These are phyloP conservation scores for Colletotrichum sp. DNA, from an alignment of 2,329 filamentous ascomycete genomes.

Conservation along the genomic window DNA sequence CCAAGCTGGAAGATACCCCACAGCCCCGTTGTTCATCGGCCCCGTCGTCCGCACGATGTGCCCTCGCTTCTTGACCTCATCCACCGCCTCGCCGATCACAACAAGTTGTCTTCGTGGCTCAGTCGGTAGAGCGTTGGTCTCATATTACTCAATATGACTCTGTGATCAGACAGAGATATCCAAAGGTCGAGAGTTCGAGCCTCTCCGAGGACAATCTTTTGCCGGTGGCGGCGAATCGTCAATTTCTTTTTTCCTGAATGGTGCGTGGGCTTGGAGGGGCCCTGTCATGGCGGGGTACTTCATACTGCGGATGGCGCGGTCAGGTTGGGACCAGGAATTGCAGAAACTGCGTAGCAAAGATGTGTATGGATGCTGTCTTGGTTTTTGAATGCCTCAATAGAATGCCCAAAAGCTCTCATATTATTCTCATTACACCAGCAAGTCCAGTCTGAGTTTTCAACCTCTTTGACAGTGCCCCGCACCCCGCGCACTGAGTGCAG, in stretches of 20 bases:
- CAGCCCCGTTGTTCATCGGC: not conserved
- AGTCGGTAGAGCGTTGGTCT: slow-evolving; percentile 2
- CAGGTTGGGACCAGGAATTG: not conserved
- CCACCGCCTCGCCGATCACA: not conserved
- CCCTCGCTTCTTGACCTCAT: not conserved
- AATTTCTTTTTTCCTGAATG: rapidly evolving
- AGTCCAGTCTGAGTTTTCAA: not conserved
- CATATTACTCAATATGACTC: not conserved
- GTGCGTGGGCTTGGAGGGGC: not conserved
- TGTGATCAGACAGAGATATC: not conserved
- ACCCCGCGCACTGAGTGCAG: not conserved
- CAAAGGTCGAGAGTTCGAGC: slow-evolving; percentile 2
- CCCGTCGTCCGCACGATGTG: not conserved
- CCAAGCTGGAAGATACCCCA: not conserved
- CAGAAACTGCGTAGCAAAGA: not conserved
- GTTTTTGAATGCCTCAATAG: rapidly evolving
- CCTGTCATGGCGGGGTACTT: not conserved
- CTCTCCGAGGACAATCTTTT: not conserved
- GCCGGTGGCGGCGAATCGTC: not conserved
- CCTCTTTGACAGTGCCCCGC: not conserved
- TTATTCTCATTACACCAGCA: not conserved
- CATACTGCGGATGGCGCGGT: not conserved
- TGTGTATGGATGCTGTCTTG: not conserved
- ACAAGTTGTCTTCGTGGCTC: not conserved
- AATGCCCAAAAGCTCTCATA: rapidly evolving